Conservation (phyloP, 2,329 filamentous ascomycete species). For the Sclerotinia nivalis region DNA sequence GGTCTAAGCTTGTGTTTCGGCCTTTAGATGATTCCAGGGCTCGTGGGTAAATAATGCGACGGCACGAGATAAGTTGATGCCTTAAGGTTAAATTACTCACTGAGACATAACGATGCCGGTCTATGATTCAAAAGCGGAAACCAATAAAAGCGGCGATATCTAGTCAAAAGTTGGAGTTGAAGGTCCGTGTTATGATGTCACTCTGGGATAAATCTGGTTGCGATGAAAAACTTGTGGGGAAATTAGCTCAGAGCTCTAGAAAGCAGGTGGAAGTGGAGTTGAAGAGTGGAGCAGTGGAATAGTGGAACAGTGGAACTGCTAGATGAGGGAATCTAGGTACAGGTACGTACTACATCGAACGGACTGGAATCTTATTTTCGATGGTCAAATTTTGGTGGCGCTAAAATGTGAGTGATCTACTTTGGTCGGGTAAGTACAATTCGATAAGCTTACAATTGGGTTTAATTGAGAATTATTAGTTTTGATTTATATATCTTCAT, state of each 20-base stretch:
- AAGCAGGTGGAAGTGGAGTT: not conserved
- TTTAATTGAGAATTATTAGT: too few relatives aligned
- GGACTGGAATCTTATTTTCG: not conserved
- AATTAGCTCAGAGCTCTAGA: not conserved
- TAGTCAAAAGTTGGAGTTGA: slow-evolving; percentile 4
- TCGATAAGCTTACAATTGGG: not conserved
- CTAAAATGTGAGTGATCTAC: not conserved
- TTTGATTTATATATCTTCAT: too few relatives aligned
- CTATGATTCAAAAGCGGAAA: not conserved
- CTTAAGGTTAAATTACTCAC: not conserved
- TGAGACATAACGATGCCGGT: not conserved
- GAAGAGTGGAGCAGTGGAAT: not conserved
- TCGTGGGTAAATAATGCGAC: not conserved
- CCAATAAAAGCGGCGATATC: not conserved
- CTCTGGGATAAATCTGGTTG: slow-evolving; percentile 14
- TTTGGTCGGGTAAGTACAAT: not conserved
- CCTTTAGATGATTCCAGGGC: not conserved
- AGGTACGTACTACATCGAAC: not conserved
- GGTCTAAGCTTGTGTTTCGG: not conserved
- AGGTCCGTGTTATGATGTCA: slow-evolving; percentile 19
- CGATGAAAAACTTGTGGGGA: slow-evolving; percentile 5
- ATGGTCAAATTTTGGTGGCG: not conserved
- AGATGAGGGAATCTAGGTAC: not conserved
- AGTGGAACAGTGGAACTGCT: not conserved
- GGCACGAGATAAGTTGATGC: not conserved